Evolutionary conservation across 805 yeast genomes (phyloP), one percentile per base, ranked within the genome.

Genomic region (Barnettozyma pratensis): DNA sequence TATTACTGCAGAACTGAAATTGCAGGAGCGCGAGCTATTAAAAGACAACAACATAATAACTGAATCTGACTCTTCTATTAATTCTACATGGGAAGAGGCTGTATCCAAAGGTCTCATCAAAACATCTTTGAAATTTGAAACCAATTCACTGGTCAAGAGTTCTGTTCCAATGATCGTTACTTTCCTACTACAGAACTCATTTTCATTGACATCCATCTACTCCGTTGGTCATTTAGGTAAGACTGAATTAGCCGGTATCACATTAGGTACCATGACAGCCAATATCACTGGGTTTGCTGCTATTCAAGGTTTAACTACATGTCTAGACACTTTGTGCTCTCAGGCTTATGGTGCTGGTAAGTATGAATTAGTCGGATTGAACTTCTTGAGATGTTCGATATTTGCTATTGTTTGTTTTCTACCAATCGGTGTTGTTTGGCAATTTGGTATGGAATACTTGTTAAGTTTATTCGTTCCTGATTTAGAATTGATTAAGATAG

Each of bases 301-400:
- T 39, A 81, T 87, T 53, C 92, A 86, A 63, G 96, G 96, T 27
- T 76, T 87, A 43, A 82, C 94, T 0, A 87, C 96, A 0, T 84
- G 91, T 51, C 70, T 87, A 48, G 96, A 87, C 62, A 87, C 95
- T 0, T 70, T 87, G 40, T 86, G 94, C 55, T 84, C 96, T 0
- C 95, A 87, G 65, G 92, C 95, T 0, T 87, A 78, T 63, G 96
- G 96, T 4, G 86, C 94, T 5, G 85, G 85, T n/a, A 77, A 82
- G 49, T 77, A 73, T 56, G 76, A 77, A 41, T 71, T 83, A 55
- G 95, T 87, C 1, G 95, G 96, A 0, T 61, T 80, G 14, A 87
- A 86, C 61, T 70, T 85, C 59, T 90, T 86, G 60, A 75, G 87
- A 58, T 86, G 94, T 61, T 73, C 83, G 29, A 4, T 59, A 6